phyloP scores from a whole-genome alignment of 345 rosid genomes.

The Hirschfeldia incana region DNA sequence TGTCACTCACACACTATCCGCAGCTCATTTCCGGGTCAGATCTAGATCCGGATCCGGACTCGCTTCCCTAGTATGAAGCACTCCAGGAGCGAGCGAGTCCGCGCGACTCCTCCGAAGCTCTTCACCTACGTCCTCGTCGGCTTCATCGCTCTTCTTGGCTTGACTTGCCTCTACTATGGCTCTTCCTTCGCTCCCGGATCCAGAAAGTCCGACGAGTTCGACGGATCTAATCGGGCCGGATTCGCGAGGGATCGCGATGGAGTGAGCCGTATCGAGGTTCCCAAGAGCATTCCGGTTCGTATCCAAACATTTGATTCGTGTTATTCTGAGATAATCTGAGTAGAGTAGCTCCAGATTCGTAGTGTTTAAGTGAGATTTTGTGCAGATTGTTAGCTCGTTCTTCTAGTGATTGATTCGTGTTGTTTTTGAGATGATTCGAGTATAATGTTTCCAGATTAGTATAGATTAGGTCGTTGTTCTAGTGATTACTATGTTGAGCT shows the following conservation, averaged over 20 bases:
- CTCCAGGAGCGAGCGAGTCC: conserved; percentile 46
- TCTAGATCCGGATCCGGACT: conserved; percentile 37
- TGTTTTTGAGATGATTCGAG: background rate
- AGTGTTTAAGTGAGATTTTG: background rate
- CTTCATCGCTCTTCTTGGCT: conserved; percentile 58
- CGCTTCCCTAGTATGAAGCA: conserved; percentile 47
- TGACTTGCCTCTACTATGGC: conserved; percentile 73
- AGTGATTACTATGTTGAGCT: background rate
- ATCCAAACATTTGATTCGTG: background rate
- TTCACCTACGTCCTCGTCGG: conserved; percentile 58
- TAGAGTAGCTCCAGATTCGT: background rate
- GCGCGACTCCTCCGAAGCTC: conserved; percentile 48
- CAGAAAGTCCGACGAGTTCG: conserved; percentile 52
- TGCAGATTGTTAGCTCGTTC: conserved; percentile 7
- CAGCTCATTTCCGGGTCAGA: conserved; percentile 36
- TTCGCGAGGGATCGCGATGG: conserved; percentile 33
- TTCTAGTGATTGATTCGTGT: background rate
- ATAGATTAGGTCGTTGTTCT: background rate
- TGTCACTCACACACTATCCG: conserved; percentile 32
- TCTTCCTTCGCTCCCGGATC: conserved; percentile 74
- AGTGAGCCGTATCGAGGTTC: conserved; percentile 46
- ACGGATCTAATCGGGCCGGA: conserved; percentile 42
- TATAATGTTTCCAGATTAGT: too few species aligned
- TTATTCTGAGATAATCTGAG: background rate
- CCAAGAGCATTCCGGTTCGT: conserved; percentile 71